Conservation (phyloP, 176 grass and related monocot species). For the Triticum timopheevii region DNA sequence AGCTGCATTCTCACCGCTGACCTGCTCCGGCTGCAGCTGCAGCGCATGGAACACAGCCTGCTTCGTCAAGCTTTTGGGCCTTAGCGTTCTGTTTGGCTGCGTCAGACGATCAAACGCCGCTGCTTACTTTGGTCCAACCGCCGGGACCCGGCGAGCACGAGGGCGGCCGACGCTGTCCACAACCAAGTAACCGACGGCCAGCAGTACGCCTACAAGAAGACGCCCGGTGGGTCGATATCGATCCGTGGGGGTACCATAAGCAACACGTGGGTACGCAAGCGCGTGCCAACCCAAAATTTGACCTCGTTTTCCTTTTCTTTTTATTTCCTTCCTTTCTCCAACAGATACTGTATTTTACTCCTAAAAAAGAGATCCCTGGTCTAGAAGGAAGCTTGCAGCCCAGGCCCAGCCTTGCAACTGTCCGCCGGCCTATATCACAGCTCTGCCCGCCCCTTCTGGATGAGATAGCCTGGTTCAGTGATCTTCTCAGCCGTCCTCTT, state of each 20-base stretch:
- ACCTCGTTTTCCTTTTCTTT: not conserved
- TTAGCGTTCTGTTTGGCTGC: not conserved
- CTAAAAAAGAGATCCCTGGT: not conserved
- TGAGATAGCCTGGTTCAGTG: not conserved
- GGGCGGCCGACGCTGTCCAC: not conserved
- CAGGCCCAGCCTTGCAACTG: not conserved
- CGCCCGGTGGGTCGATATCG: too few relatives aligned
- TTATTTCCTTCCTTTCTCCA: too few relatives aligned
- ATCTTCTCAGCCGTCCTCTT: not conserved
- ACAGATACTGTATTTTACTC: too few relatives aligned
- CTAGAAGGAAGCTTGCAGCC: not conserved
- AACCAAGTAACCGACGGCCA: not conserved
- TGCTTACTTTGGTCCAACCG: not conserved
- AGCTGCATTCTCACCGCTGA: not conserved
- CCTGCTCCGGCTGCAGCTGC: not conserved
- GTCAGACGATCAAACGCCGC: not conserved
- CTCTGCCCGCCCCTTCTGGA: not conserved
- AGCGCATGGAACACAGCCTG: not conserved
- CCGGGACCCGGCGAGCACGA: too few relatives aligned
- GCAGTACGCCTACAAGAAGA: too few relatives aligned
- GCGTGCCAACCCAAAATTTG: not conserved
- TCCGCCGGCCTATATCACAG: not conserved
- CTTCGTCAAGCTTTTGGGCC: not conserved
- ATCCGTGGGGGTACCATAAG: not conserved
- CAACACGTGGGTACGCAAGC: not conserved